phyloP scores from a whole-genome alignment of 345 rosid genomes.

The Microcos paniculata region DNA sequence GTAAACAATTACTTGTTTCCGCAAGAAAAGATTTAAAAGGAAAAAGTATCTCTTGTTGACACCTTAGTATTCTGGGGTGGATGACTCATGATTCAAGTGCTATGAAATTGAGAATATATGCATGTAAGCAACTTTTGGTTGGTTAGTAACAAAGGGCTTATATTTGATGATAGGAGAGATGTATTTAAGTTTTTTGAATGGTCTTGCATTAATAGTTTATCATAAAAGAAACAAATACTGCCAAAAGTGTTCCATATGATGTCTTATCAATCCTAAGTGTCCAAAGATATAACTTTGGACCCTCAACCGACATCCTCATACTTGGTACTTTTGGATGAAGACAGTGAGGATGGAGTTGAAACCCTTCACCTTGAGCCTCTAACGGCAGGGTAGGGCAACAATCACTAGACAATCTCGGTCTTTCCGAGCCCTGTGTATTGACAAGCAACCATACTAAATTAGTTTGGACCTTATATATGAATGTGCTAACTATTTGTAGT shows the following conservation, averaged over 20 bases:
- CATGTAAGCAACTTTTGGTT: neutral
- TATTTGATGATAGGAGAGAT: neutral
- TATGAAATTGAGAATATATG: neutral
- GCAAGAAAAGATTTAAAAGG: neutral
- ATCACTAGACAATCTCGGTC: neutral
- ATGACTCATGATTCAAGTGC: neutral
- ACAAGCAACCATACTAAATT: neutral
- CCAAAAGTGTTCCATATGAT: neutral
- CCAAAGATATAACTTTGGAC: neutral
- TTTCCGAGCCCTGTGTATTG: neutral
- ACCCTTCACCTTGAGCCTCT: neutral
- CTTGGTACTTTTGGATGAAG: neutral
- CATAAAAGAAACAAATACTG: neutral
- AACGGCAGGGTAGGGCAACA: neutral
- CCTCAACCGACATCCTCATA: neutral
- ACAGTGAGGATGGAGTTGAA: neutral
- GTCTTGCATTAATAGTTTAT: neutral
- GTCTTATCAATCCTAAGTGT: neutral
- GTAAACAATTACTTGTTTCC: neutral
- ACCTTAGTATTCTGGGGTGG: neutral
- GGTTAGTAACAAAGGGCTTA: neutral
- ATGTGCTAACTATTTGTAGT: slow-evolving; percentile 11
- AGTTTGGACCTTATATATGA: neutral
- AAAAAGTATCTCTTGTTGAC: neutral
- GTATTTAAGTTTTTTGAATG: neutral